Evolutionary conservation across 176 grass and related monocot genomes (phyloP).

Genomic region (Cocos nucifera): DNA sequence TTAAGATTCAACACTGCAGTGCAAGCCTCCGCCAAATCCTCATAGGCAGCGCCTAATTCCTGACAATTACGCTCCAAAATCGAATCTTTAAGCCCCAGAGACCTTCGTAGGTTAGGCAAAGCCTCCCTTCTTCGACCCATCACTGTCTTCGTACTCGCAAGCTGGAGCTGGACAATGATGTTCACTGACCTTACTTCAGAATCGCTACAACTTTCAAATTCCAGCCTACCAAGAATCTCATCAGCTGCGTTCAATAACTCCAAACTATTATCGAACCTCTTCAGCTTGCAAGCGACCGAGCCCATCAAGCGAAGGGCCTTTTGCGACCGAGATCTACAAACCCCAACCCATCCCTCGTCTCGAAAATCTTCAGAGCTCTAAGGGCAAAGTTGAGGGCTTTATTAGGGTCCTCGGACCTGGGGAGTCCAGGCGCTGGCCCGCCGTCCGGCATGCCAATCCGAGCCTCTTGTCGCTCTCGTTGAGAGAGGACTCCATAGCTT

Average conservation of each 20-base stretch:
- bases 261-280: constrained; percentile 33
- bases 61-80: constrained; percentile 20
- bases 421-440: constrained; percentile 30
- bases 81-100: constrained; percentile 35
- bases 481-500: constrained; percentile 13
- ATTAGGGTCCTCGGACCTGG: constrained; percentile 21
- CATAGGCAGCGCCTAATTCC: constrained; percentile 40
- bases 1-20: constrained; percentile 32
- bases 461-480: constrained; percentile 9
- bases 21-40: constrained; percentile 42
- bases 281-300: constrained; percentile 32
- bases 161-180: constrained; percentile 43
- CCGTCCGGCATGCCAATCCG: constrained; percentile 24
- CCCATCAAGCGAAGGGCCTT: constrained; percentile 45
- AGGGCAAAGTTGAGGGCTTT: constrained; percentile 42
- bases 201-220: background rate
- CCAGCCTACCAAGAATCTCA: constrained; percentile 34
- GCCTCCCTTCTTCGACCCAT: constrained; percentile 54
- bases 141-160: constrained; percentile 40
- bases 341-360: constrained; percentile 40
- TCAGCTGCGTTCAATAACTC: constrained; percentile 49
- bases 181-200: constrained; percentile 25
- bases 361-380: constrained; percentile 35
- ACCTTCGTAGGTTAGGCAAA: constrained; percentile 27
- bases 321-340: constrained; percentile 50